Conservation (phyloP, 371 early-diverging fungal species). For the Mucor racemosus region DNA sequence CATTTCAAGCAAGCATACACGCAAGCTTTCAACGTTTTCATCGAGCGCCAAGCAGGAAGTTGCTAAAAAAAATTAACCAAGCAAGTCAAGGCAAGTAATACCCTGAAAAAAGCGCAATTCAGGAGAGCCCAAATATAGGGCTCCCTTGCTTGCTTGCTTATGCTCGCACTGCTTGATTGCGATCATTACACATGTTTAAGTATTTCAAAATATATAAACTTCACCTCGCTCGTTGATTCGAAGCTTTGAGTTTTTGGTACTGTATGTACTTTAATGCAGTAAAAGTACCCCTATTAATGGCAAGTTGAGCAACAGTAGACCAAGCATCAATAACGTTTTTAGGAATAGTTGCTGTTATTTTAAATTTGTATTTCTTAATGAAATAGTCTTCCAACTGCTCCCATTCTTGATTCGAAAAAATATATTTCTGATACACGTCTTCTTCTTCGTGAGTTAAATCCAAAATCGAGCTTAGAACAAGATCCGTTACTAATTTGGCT, state of each 20-base stretch:
- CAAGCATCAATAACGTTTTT: conserved; percentile 7
- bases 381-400: background rate
- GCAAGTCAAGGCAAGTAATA: no score
- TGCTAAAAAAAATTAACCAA: no score
- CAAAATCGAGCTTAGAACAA: conserved; percentile 13
- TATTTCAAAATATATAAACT: conserved; percentile 12
- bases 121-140: no score
- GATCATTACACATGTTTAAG: conserved; percentile 16
- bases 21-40: no score
- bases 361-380: conserved; percentile 3
- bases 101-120: no score
- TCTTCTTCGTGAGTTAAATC: conserved; percentile 13
- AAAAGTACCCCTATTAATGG: conserved; percentile 6
- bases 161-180: no score
- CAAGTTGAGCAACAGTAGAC: conserved; percentile 13
- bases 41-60: no score
- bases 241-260: conserved; percentile 13
- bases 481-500: conserved; percentile 8
- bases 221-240: conserved; percentile 10
- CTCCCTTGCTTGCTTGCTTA: no score
- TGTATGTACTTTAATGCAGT: conserved; percentile 6
- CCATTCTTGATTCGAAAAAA: conserved; percentile 14
- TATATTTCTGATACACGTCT: conserved; percentile 10
- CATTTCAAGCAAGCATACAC: no score
- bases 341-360: conserved; percentile 7